A percentile compares a stretch with the other conserved stretches of the same genome.
Conservation (phyloP, 257 asterid genomes). For the Nicotiana tabacum region DNA sequence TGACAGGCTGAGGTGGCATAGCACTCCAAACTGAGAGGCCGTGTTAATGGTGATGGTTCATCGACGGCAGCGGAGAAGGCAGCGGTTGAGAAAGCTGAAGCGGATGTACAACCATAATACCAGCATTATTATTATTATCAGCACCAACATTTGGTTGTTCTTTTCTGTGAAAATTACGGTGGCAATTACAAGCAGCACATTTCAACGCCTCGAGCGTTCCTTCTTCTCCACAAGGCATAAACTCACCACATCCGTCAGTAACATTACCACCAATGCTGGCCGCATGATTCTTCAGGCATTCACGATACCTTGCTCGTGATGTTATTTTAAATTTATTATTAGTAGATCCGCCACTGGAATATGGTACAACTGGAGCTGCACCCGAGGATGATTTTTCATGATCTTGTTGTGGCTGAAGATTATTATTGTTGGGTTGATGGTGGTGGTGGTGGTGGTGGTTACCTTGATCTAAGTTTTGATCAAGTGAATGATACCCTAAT, state of each 20-base stretch:
- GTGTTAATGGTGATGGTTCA: slow-evolving; percentile 35
- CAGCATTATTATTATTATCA: slow-evolving; percentile 2
- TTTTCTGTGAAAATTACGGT: slow-evolving; percentile 84
- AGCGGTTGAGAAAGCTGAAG: slow-evolving; percentile 50
- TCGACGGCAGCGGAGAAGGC: slow-evolving; percentile 38
- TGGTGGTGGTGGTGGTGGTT: no score
- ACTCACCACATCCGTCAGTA: slow-evolving; percentile 95
- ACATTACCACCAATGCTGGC: slow-evolving; percentile 82
- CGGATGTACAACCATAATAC: slow-evolving; percentile 43
- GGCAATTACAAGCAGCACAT: slow-evolving; percentile 90
- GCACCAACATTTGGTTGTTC: slow-evolving; percentile 15
- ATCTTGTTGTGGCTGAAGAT: slow-evolving; percentile 5
- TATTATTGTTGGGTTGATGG: neutral
- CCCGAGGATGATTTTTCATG: neutral
- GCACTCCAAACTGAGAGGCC: slow-evolving; percentile 22
- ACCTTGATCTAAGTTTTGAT: slow-evolving; percentile 16
- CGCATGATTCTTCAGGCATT: slow-evolving; percentile 87
- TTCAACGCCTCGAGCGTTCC: slow-evolving; percentile 82
- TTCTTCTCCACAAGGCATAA: slow-evolving; percentile 86
- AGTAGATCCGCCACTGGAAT: slow-evolving; percentile 36
- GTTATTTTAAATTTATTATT: slow-evolving; percentile 25
- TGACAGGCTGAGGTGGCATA: slow-evolving; percentile 55
- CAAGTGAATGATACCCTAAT: slow-evolving; percentile 20
- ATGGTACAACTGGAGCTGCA: neutral
- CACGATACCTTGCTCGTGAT: slow-evolving; percentile 43